Evolutionary conservation across 2,329 filamentous ascomycete genomes (phyloP), one percentile per base, ranked within the genome.

Genomic region (Trichoderma breve): DNA sequence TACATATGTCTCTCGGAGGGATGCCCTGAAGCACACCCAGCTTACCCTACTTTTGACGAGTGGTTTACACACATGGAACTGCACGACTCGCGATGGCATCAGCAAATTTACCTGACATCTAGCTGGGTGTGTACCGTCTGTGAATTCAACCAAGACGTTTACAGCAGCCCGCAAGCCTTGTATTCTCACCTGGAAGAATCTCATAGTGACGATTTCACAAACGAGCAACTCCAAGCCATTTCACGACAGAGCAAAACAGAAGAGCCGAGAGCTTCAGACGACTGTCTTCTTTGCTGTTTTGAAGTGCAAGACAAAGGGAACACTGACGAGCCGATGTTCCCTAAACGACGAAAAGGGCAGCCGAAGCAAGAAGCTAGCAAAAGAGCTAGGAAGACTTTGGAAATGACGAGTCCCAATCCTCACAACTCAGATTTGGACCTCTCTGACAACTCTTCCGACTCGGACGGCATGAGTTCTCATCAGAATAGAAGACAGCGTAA

Each of bases 1-100:
- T 73, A 68, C n/a, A n/a, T 73, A 47, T 73, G 72, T 15, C 30
- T 73, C 14, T 72, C 24, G 1, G 70, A 72, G 18, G 28, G 24
- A n/a, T 73, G 72, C 34, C 21, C 7, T 5, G 39, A 71, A 18
- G 43, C 18, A 1, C 62, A 73, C 24, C 32, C 61, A 1, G 30
- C n/a, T 2, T 72, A 34, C 26, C 6, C 70, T 12, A 72, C 61
- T 14, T 69, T 71, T 2, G 24, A 67, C 15, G 55, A 72, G 11
- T 73, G 72, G 72, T 28, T 32, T 24, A 53, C 4, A 3, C 72
- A 73, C 18, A 73, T 73, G 72, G 21, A 58, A 30, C 3, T 43
- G 18, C 72, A 73, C 28, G 43, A 55, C 30, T 28, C 32, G 36
- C 43, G 57, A 47, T 73, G 72, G 72, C 34, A 72, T 28, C 61